These are phyloP conservation scores for Leptographium lundbergii DNA, from an alignment of 2,329 filamentous ascomycete species.

Conservation along the genomic window DNA sequence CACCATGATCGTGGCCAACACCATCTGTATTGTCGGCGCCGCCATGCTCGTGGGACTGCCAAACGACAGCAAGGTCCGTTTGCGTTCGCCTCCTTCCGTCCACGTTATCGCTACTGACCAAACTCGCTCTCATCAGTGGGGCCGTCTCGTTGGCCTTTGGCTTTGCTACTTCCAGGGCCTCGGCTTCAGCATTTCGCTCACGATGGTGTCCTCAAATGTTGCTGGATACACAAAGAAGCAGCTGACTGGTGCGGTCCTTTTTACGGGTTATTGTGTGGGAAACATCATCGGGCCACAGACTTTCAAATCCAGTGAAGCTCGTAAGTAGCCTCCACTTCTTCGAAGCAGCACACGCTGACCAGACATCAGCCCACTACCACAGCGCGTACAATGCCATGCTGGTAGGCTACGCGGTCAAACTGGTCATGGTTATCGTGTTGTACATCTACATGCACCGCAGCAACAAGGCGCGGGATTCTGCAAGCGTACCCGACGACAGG, in stretches of 20 bases:
- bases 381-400: constrained; percentile 41
- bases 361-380: constrained; percentile 26
- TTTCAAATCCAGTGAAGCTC: constrained; percentile 34
- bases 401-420: constrained; percentile 40
- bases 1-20: constrained; percentile 43
- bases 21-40: constrained; percentile 40
- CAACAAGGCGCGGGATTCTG: constrained; percentile 40
- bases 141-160: constrained; percentile 43
- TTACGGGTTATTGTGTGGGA: constrained; percentile 40
- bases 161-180: constrained; percentile 19
- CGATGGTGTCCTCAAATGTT: constrained; percentile 39
- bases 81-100: not conserved
- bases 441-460: constrained; percentile 42
- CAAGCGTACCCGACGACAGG: constrained; percentile 26
- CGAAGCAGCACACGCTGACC: too few relatives aligned
- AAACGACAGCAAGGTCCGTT: constrained; percentile 5
- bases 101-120: not conserved
- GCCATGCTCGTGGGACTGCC: constrained; percentile 36
- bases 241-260: constrained; percentile 35
- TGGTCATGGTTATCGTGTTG: constrained; percentile 33
- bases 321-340: not conserved
- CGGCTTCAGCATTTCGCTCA: constrained; percentile 38
- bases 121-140: constrained; percentile 26
- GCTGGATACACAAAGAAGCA: constrained; percentile 44
- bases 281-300: constrained; percentile 43